Base-by-base conservation (phyloP, 495 filamentous ascomycete genomes). In the Penicillium verhagenii region DNA sequence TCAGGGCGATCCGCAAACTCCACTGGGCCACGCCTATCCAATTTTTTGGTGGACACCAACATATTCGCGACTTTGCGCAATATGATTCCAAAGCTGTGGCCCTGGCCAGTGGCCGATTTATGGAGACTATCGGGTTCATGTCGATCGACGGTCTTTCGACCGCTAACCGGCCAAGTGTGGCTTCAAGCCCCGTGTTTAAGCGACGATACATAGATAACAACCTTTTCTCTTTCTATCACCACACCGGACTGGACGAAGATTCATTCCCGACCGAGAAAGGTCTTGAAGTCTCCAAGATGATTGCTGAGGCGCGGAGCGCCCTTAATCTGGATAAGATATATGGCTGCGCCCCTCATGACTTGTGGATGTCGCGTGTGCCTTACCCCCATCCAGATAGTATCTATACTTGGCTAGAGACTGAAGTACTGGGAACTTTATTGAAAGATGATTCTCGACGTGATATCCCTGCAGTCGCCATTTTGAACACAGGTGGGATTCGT, bases 71-170 rank as follows among this genome's bases (percentile, higher is more conserved):
- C 61, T 94, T 88, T 64, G 83, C 78, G 16, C 81, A 82, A 45
- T 97, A 89, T 63, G 94, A 97, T 66, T 74, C 78, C 40, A 88
- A 87, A 57, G 87, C 92, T 1, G 87, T 86, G 54, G 94, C 85
- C 1, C 72, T 98, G 13, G 91, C 92, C 28, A 92, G 88, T 63
- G 94, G 94, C n/a, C 81, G 93, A 2, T 98, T 96, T 69, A 91
- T 96, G 81, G 94, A 98, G 72, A 97, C 95, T n/a, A 85, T 97
- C 46, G 94, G 94, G 5, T 98, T 92, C 76, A 82, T 95, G 83
- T 95, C 92, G 9, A 87, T 97, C 48, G 78, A 85, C 38, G 92
- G 90, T 6, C 73, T 92, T 0, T 66, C 73, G 14, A 75, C 73
- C 2, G 63, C 64, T 14, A 70, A 67, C 7, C 70, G 65, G 46